These are phyloP conservation scores for Phytophthora pinifolia DNA, from an alignment of 352 stramenopile species.

Conservation along the genomic window DNA sequence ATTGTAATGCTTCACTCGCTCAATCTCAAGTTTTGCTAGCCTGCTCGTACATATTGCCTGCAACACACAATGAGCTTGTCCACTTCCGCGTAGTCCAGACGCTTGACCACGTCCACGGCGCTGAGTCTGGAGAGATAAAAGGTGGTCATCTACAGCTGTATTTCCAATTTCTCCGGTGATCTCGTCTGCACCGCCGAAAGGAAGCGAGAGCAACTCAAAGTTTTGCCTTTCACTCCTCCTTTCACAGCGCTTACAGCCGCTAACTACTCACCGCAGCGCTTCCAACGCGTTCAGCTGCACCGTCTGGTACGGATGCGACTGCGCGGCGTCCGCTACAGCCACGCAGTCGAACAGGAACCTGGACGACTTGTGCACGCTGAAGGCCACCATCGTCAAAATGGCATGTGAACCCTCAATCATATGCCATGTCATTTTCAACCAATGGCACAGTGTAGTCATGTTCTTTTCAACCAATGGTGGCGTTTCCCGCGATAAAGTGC, in stretches of 20 bases:
- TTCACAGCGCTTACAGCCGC: not conserved
- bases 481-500: constrained; percentile 51
- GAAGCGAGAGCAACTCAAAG: constrained; percentile 3
- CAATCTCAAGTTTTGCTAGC: not conserved
- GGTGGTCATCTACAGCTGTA: not conserved
- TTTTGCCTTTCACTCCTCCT: not conserved
- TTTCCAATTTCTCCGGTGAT: not conserved
- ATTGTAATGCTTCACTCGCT: not conserved
- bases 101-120: constrained; percentile 57
- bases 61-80: constrained; percentile 60
- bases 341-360: constrained; percentile 69
- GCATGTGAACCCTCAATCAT: not conserved
- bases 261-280: constrained; percentile 42
- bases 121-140: constrained; percentile 28
- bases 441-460: no score
- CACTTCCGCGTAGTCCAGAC: constrained; percentile 53
- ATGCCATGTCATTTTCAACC: no score
- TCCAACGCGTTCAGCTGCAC: constrained; percentile 42
- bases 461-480: constrained; percentile 35
- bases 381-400: constrained; percentile 35
- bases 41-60: constrained; percentile 40
- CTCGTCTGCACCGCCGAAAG: constrained; percentile 12
- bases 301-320: constrained; percentile 22
- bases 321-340: constrained; percentile 10
- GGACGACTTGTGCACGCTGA: constrained; percentile 68